Evolutionary conservation across 352 stramenopile genomes (phyloP).

Genomic region (Phytophthora fragariae): DNA sequence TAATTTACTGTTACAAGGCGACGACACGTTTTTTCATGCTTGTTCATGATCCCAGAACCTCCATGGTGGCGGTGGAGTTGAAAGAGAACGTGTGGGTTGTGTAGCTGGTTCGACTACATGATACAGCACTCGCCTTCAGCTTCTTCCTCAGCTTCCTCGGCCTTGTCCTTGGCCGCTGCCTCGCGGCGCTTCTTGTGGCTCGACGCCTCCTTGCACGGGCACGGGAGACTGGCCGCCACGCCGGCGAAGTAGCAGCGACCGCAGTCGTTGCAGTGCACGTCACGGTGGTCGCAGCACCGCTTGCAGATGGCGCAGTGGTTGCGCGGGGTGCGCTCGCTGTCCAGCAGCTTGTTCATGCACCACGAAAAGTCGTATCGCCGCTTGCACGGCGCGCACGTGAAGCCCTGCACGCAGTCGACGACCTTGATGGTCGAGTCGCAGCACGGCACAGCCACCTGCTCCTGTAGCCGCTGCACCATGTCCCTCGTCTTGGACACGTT

Average conservation of each 20-base stretch:
- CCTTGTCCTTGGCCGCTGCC: slow-evolving; percentile 46
- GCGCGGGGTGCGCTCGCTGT: slow-evolving; percentile 73
- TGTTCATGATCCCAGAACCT: slow-evolving; percentile 26
- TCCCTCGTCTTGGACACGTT: slow-evolving; percentile 88
- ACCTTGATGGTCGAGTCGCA: slow-evolving; percentile 68
- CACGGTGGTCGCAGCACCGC: slow-evolving; percentile 86
- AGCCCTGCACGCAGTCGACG: slow-evolving; percentile 81
- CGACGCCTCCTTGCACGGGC: slow-evolving; percentile 76
- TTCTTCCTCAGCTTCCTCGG: slow-evolving; percentile 62
- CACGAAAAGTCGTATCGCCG: slow-evolving; percentile 81
- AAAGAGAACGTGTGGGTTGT: slow-evolving; percentile 4
- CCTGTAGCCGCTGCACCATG: slow-evolving; percentile 81
- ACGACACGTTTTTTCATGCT: slow-evolving; percentile 30
- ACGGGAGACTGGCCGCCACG: slow-evolving; percentile 78
- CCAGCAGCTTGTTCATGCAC: slow-evolving; percentile 85
- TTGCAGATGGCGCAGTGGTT: slow-evolving; percentile 91
- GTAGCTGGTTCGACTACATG: slow-evolving; percentile 59
- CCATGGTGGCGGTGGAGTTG: slow-evolving; percentile 24
- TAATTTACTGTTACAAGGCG: slow-evolving; percentile 34
- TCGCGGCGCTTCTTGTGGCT: slow-evolving; percentile 67
- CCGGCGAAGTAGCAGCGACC: slow-evolving; percentile 88
- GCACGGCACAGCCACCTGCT: slow-evolving; percentile 72
- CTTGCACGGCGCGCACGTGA: slow-evolving; percentile 56
- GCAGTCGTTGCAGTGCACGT: slow-evolving; percentile 86
- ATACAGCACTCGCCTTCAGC: slow-evolving; percentile 83